Base-by-base conservation (phyloP, 106 monocot species). In the Vanilla planifolia region DNA sequence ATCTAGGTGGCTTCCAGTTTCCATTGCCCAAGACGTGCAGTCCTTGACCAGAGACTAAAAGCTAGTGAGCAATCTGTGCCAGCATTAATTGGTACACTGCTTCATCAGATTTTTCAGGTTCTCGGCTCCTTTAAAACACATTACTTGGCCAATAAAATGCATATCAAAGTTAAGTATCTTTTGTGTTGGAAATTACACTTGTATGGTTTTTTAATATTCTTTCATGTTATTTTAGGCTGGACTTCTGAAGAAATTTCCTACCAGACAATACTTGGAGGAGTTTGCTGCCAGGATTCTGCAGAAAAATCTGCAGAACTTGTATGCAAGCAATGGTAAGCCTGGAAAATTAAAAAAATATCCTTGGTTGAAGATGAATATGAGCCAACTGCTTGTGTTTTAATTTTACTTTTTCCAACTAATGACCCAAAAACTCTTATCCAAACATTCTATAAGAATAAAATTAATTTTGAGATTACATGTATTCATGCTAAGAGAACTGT, bases 41-140 rank as follows among this genome's bases (percentile, higher is more conserved):
- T 92, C 68, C 82, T 98, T 77, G 98, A 98, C 71, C 92, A 98
- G 63, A 91, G 98, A 60, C 51, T 98, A 51, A 98, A 78, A 66
- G 46, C 43, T 40, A 50, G 65, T 25, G 98, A 98, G 59, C 72
- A 98, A 70, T 91, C 88, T 64, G 68, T 63, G 46, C 29, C 79
- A 33, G 91, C 98, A 40, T 69, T 98, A 53, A 59, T 77, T 74
- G 98, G 98, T 45, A 98, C 84, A 39, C 37, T 98, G 81, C 98
- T 98, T 66, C 98, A 98, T 80, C 98, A 98, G 67, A 77, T 98
- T 17, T 98, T 98, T 70, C 92, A 98, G 98, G 98, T 98, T 83
- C 47, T n/a, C 33, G n/a, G n/a, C 33, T 8, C 35, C 57, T 57
- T 2, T 53, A 30, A 32, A 29, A 29, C 22, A 29, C 0, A 26